Conservation (phyloP, 805 yeast species). For the Lipomyces spencermartinsiae region DNA sequence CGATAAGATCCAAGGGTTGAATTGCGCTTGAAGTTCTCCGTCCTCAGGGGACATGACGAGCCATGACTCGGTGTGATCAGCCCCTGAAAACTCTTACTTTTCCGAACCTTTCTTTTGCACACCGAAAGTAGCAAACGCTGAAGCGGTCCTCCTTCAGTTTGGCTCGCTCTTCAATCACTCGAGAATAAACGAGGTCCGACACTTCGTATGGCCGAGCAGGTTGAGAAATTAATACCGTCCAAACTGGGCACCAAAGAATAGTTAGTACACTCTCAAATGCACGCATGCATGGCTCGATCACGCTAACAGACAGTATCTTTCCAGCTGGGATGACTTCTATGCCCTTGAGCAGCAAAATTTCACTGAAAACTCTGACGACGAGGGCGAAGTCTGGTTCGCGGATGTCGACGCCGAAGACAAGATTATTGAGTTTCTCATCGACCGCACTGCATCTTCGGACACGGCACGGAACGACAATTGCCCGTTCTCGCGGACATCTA, state of each 20-base stretch:
- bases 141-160: background rate
- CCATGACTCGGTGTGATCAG: too few species aligned
- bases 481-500: conserved; percentile 21
- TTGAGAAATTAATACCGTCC: conserved; percentile 65
- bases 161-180: background rate
- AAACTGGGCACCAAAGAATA: conserved; percentile 86
- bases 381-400: conserved; percentile 96
- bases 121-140: background rate
- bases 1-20: too few species aligned
- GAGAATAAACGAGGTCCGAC: background rate
- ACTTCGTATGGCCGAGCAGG: conserved; percentile 18
- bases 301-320: background rate
- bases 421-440: conserved; percentile 73
- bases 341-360: conserved; percentile 74
- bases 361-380: conserved; percentile 73
- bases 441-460: conserved; percentile 51
- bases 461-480: conserved; percentile 12
- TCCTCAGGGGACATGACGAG: too few species aligned
- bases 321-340: conserved; percentile 86
- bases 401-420: conserved; percentile 92
- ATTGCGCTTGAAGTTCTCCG: too few species aligned
- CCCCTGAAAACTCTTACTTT: too few species aligned
- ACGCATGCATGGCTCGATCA: background rate
- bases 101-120: background rate
- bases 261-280: conserved; percentile 46